Percentiles rank a stretch among this genome's conserved stretches.
These are phyloP conservation scores for Spinellus fusiger DNA, from an alignment of 192 early-diverging fungal species.

Conservation along the genomic window DNA sequence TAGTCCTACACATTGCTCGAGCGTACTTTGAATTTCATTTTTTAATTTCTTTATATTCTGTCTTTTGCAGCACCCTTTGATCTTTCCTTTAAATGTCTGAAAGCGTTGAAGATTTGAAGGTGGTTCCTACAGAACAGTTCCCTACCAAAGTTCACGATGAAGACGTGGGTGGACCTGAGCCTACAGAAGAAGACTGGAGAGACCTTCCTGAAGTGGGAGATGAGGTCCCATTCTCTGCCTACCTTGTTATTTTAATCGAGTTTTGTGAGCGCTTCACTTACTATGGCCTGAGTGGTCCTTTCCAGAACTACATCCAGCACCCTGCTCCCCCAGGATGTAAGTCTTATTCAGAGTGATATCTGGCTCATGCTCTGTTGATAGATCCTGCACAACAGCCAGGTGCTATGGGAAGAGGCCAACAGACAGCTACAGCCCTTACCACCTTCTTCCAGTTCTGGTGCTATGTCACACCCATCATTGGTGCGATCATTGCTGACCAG, in stretches of 20 bases:
- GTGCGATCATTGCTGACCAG: slow-evolving; percentile 65
- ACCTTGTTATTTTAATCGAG: slow-evolving; percentile 53
- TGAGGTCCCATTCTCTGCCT: slow-evolving; percentile 47
- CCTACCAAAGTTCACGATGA: slow-evolving; percentile 2
- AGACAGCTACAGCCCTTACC: slow-evolving; percentile 48
- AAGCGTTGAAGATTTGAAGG: neutral
- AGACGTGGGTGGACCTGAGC: slow-evolving; percentile 40
- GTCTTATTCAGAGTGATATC: neutral
- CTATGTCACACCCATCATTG: slow-evolving; percentile 54
- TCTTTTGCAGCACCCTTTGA: too few relatives aligned
- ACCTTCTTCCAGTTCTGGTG: slow-evolving; percentile 59
- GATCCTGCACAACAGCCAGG: slow-evolving; percentile 39
- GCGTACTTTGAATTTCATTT: too few relatives aligned
- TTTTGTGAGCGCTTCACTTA: slow-evolving; percentile 64
- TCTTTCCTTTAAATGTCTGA: too few relatives aligned
- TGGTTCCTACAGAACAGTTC: neutral
- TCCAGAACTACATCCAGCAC: slow-evolving; percentile 55
- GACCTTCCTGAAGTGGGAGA: slow-evolving; percentile 53
- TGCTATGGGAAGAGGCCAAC: slow-evolving; percentile 44
- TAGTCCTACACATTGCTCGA: too few relatives aligned
- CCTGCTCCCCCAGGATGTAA: slow-evolving; percentile 33
- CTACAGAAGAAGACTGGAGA: slow-evolving; percentile 55
- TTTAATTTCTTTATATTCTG: too few relatives aligned
- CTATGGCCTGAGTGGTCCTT: slow-evolving; percentile 54
- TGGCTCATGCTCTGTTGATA: neutral